These are phyloP conservation scores for Sporisorium graminicola DNA, from an alignment of 1,284 basidiomycete species.

Conservation along the genomic window DNA sequence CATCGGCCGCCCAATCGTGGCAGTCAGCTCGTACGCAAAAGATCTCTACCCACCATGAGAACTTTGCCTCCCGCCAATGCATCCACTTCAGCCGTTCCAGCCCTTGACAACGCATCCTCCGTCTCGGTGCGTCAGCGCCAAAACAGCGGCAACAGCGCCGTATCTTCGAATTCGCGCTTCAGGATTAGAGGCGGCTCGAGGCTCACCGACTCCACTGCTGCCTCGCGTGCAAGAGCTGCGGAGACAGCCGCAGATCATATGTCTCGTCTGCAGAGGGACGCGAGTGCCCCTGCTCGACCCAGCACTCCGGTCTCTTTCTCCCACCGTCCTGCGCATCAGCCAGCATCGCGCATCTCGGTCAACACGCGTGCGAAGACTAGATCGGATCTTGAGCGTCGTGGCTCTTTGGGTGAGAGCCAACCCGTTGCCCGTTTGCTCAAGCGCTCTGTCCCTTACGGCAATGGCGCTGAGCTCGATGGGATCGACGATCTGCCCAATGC, in stretches of 20 bases:
- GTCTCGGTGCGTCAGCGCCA: slow-evolving; percentile 28
- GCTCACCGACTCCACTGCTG: slow-evolving; percentile 53
- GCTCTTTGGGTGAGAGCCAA: slow-evolving; percentile 22
- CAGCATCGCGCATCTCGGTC: slow-evolving; percentile 36
- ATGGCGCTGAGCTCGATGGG: slow-evolving; percentile 90
- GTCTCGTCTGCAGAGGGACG: slow-evolving; percentile 30
- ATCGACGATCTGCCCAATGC: slow-evolving; percentile 87
- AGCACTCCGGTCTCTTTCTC: slow-evolving; percentile 41
- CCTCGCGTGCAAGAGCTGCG: slow-evolving; percentile 53
- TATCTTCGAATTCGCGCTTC: slow-evolving; percentile 17
- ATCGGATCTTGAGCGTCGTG: slow-evolving; percentile 17
- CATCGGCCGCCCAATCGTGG: slow-evolving; percentile 17
- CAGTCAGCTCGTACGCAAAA: slow-evolving; percentile 37
- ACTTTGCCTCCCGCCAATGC: slow-evolving; percentile 24
- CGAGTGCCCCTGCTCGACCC: slow-evolving; percentile 36
- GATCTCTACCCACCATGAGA: slow-evolving; percentile 33
- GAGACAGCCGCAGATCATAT: slow-evolving; percentile 48
- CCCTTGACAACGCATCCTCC: neutral
- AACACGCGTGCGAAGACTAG: slow-evolving; percentile 24
- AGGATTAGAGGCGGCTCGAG: slow-evolving; percentile 24
- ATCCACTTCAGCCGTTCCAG: slow-evolving; percentile 1
- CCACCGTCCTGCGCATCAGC: slow-evolving; percentile 12
- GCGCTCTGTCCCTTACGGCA: slow-evolving; percentile 85
- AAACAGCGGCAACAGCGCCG: slow-evolving; percentile 29
- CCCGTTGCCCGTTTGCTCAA: slow-evolving; percentile 76